phyloP scores from a whole-genome alignment of 768 basidiomycete genomes.

The Candolleomyces efflorescens region DNA sequence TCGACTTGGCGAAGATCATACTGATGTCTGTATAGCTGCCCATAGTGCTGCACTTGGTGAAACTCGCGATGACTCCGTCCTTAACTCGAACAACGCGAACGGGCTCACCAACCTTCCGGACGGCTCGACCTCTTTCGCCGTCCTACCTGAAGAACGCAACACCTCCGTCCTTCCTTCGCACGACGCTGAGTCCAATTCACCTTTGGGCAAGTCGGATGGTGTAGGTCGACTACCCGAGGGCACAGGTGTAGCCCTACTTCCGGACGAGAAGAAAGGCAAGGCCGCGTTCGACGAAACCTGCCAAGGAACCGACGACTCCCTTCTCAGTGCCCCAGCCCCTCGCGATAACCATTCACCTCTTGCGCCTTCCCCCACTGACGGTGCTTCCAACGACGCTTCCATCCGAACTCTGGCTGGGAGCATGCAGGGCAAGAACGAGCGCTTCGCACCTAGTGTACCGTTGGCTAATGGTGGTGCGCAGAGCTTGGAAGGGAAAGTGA shows the following conservation, averaged over 20 bases:
- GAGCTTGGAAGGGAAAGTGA: background rate
- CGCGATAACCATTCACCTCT: too few relatives aligned
- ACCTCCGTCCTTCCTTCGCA: background rate
- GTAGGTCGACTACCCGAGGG: background rate
- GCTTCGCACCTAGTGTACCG: background rate
- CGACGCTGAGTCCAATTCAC: background rate
- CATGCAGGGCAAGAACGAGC: too few relatives aligned
- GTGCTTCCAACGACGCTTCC: too few relatives aligned
- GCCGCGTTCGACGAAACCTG: background rate
- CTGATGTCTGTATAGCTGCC: too few relatives aligned
- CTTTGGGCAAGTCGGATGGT: background rate
- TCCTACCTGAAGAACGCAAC: background rate
- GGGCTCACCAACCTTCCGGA: background rate
- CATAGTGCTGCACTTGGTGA: too few relatives aligned
- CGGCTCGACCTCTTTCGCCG: background rate
- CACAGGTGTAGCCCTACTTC: background rate
- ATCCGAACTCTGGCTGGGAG: too few relatives aligned
- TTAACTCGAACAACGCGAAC: background rate
- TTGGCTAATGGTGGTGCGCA: background rate
- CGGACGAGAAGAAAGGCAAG: background rate
- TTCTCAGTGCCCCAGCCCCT: too few relatives aligned
- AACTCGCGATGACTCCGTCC: too few relatives aligned
- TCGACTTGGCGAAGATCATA: too few relatives aligned
- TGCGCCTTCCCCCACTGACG: too few relatives aligned
- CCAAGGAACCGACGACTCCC: background rate